Conservation (phyloP, 345 rosid genomes). For the Arabidopsis thaliana region DNA sequence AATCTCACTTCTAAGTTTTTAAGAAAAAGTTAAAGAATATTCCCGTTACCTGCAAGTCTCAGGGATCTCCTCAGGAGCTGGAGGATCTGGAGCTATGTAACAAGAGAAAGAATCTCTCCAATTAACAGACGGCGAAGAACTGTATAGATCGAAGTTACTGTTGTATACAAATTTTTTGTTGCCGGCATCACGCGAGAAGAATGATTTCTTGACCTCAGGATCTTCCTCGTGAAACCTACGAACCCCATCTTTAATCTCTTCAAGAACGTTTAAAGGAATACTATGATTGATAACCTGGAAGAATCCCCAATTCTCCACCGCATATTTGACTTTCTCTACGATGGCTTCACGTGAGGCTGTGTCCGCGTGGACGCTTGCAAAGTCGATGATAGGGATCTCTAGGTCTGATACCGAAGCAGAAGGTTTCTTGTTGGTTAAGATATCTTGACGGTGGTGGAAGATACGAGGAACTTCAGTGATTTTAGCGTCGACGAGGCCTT, state of each 20-base stretch:
- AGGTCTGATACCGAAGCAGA: neutral
- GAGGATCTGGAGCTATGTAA: slow-evolving; percentile 51
- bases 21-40: too few relatives aligned
- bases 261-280: slow-evolving; percentile 42
- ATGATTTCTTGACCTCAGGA: slow-evolving; percentile 37
- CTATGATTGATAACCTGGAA: slow-evolving; percentile 62
- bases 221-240: slow-evolving; percentile 41
- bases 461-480: slow-evolving; percentile 41
- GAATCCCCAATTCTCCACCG: slow-evolving; percentile 45
- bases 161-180: slow-evolving; percentile 36
- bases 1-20: too few relatives aligned
- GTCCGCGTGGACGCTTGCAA: slow-evolving; percentile 37
- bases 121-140: slow-evolving; percentile 38
- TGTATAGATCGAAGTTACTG: slow-evolving; percentile 52
- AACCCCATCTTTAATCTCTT: slow-evolving; percentile 34
- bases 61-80: slow-evolving; percentile 54
- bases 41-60: slow-evolving; percentile 48
- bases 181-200: slow-evolving; percentile 20
- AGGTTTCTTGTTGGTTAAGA: neutral
- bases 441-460: slow-evolving; percentile 30
- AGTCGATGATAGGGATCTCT: slow-evolving; percentile 49
- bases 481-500: slow-evolving; percentile 44
- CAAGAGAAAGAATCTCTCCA: slow-evolving; percentile 61
- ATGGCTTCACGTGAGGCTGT: slow-evolving; percentile 19
- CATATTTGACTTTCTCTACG: slow-evolving; percentile 41